Conservation (phyloP, 306 rosid genomes). For the Morella rubra region DNA sequence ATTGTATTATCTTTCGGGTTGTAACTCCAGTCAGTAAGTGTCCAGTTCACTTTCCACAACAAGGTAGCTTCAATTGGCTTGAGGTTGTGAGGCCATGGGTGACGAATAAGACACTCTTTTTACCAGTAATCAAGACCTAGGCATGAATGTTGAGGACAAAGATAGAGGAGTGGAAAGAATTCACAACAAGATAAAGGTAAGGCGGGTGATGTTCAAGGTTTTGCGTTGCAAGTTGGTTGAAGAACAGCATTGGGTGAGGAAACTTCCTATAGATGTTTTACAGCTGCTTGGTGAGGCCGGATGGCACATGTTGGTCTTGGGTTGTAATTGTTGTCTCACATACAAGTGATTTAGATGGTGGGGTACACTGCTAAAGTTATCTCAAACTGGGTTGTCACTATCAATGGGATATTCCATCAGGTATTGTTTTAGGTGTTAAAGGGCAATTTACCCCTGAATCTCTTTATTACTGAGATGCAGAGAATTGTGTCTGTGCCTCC, state of each 20-base stretch:
- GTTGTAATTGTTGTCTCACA: background rate
- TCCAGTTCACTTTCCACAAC: too few species aligned
- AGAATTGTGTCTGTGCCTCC: background rate
- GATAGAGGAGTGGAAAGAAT: too few species aligned
- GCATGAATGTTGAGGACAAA: background rate
- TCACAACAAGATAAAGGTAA: background rate
- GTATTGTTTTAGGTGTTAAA: background rate
- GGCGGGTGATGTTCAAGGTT: background rate
- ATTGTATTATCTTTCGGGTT: background rate
- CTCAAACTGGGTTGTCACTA: background rate
- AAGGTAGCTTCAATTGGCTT: too few species aligned
- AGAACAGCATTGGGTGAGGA: background rate
- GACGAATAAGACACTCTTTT: background rate
- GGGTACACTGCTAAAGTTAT: background rate
- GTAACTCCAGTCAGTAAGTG: background rate
- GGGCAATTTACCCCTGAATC: background rate
- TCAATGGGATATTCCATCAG: background rate
- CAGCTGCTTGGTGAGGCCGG: background rate
- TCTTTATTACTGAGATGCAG: background rate
- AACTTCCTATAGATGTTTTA: background rate
- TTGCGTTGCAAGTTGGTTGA: background rate
- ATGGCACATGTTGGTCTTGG: background rate
- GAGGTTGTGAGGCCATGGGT: too few species aligned
- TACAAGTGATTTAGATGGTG: background rate
- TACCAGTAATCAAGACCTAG: too few species aligned